Evolutionary conservation across 495 filamentous ascomycete species (phyloP).

Genomic region (Penicillium bialowiezense): DNA sequence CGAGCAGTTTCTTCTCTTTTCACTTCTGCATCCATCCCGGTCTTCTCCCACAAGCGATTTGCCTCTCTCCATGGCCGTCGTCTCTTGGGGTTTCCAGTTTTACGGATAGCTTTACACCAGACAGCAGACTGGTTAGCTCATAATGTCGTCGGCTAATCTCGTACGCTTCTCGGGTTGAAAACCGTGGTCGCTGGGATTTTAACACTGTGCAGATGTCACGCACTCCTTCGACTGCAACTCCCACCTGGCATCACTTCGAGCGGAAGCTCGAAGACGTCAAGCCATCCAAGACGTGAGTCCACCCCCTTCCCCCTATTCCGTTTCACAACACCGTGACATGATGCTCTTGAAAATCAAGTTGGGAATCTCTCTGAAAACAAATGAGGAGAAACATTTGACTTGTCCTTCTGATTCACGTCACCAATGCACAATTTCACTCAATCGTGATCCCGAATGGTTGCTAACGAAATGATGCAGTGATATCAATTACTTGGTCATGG

Average conservation of each 20-base stretch:
- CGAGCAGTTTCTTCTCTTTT: constrained; percentile 8
- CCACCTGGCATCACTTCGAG: constrained; percentile 70
- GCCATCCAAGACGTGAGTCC: constrained; percentile 81
- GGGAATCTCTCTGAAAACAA: constrained; percentile 99
- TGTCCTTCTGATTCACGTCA: constrained; percentile 58
- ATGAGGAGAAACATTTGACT: constrained; percentile 87
- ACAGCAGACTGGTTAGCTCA: constrained; percentile 8
- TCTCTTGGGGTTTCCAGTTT: constrained; percentile 24
- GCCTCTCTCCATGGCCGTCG: constrained; percentile 30
- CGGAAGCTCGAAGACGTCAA: constrained; percentile 80
- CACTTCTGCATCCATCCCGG: constrained; percentile 10
- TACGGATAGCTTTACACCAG: constrained; percentile 18
- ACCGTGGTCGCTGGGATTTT: constrained; percentile 36
- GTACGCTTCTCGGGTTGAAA: constrained; percentile 42
- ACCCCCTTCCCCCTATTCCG: constrained; percentile 6
- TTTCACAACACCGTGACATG: constrained; percentile 50
- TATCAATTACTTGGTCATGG: constrained; percentile 93
- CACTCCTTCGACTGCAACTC: constrained; percentile 62
- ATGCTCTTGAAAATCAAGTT: constrained; percentile 87
- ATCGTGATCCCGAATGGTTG: constrained; percentile 11
- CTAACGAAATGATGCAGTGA: constrained; percentile 60
- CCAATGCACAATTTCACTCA: constrained; percentile 8
- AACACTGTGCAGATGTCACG: constrained; percentile 59
- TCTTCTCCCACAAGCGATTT: constrained; percentile 21
- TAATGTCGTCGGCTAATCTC: constrained; percentile 42